Percentiles rank a stretch among this genome's conserved stretches.
Conservation (phyloP, 306 rosid genomes). For the Lagenaria siceraria region DNA sequence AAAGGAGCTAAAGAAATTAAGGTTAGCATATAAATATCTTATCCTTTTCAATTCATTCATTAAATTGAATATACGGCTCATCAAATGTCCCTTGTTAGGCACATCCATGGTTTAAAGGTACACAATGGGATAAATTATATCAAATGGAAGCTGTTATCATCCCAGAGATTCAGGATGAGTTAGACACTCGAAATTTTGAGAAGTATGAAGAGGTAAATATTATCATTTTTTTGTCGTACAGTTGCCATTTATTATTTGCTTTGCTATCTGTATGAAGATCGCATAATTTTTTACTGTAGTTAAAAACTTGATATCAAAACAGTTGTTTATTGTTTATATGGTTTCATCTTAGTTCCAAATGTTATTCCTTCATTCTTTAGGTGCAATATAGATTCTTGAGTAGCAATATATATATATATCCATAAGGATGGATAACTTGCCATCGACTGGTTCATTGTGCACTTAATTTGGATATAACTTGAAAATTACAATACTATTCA, state of each 20-base stretch:
- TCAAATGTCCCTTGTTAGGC: conserved; percentile 33
- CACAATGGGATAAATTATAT: conserved; percentile 68
- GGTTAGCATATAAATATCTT: conserved; percentile 22
- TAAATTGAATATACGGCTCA: background rate
- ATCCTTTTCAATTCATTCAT: background rate
- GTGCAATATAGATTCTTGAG: background rate
- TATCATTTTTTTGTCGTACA: background rate
- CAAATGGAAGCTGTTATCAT: conserved; percentile 80
- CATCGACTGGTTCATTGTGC: background rate
- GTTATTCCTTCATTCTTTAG: background rate
- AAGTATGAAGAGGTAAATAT: conserved; percentile 68
- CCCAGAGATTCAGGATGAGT: conserved; percentile 77
- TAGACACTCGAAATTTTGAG: conserved; percentile 85
- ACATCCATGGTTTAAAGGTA: conserved; percentile 73
- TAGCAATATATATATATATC: background rate
- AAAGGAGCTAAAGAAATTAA: conserved; percentile 80
- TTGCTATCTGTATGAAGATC: background rate
- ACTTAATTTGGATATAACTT: background rate
- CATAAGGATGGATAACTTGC: background rate
- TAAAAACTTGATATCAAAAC: background rate
- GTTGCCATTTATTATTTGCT: background rate
- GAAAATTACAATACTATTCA: background rate
- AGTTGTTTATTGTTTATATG: background rate
- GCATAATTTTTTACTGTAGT: background rate
- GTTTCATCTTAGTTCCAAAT: background rate